These are phyloP conservation scores for Irineochytrium annulatum DNA, from an alignment of 192 early-diverging fungal species.

Conservation along the genomic window DNA sequence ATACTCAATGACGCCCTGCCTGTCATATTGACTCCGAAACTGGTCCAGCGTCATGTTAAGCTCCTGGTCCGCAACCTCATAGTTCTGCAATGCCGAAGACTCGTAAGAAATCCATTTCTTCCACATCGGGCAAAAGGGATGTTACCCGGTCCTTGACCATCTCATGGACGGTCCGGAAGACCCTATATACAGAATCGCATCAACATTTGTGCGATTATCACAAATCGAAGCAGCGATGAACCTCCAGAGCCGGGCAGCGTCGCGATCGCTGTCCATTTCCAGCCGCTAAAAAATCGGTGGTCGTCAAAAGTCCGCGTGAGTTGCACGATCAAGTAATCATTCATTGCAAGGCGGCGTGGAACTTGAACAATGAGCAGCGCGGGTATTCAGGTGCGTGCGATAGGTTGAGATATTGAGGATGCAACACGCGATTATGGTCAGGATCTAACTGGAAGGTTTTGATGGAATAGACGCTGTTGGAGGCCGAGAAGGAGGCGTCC, in stretches of 20 bases:
- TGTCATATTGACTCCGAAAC: conserved; percentile 67
- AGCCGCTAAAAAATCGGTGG: too few species aligned
- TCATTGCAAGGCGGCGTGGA: too few species aligned
- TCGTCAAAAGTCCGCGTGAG: too few species aligned
- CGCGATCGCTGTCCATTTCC: conserved; percentile 18
- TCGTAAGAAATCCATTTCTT: background rate
- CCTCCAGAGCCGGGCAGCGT: conserved; percentile 43
- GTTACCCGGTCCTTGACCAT: conserved; percentile 80
- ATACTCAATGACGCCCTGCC: conserved; percentile 74
- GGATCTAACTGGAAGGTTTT: too few species aligned
- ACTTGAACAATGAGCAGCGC: too few species aligned
- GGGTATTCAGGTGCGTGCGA: too few species aligned
- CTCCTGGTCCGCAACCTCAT: conserved; percentile 73
- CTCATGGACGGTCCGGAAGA: conserved; percentile 84
- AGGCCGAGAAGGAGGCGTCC: conserved; percentile 95
- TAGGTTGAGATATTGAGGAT: too few species aligned
- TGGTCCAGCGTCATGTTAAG: conserved; percentile 76
- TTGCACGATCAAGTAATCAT: too few species aligned
- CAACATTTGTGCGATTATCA: background rate
- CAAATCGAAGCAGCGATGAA: conserved; percentile 38
- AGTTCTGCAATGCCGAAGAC: conserved; percentile 53
- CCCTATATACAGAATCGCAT: conserved; percentile 34
- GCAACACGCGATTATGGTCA: too few species aligned
- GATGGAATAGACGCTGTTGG: conserved; percentile 92
- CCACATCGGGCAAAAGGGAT: background rate